Evolutionary conservation across 2,329 filamentous ascomycete species (phyloP).

Genomic region (Plectosphaerella sp.): DNA sequence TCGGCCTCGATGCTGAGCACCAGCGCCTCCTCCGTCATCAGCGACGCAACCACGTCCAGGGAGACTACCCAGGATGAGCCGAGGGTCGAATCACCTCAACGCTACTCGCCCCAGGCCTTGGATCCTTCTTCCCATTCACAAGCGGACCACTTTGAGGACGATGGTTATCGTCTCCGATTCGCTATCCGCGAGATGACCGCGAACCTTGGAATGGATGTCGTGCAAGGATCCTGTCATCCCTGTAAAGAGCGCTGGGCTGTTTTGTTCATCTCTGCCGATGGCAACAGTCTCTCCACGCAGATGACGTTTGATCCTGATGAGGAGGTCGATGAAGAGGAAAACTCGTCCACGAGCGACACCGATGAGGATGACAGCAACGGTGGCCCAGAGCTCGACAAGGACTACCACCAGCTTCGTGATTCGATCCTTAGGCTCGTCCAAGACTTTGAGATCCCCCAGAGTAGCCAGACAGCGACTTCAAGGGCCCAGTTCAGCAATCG

Average conservation of each 20-base stretch:
- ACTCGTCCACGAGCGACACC: conserved; percentile 55
- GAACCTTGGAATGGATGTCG: conserved; percentile 56
- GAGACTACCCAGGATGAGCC: conserved; percentile 59
- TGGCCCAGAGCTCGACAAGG: conserved; percentile 64
- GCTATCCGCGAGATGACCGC: conserved; percentile 69
- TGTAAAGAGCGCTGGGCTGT: conserved; percentile 82
- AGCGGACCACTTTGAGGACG: conserved; percentile 54
- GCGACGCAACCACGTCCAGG: conserved; percentile 62
- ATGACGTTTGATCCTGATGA: conserved; percentile 70
- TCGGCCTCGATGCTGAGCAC: conserved; percentile 68
- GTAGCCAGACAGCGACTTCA: conserved; percentile 53
- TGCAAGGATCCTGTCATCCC: conserved; percentile 68
- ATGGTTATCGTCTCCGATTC: conserved; percentile 60
- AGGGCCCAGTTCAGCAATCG: conserved; percentile 68
- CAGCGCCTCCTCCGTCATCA: conserved; percentile 67
- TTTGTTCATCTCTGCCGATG: conserved; percentile 71
- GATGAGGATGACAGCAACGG: conserved; percentile 60
- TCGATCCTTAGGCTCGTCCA: conserved; percentile 77
- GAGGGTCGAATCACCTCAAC: conserved; percentile 41
- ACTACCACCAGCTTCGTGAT: conserved; percentile 76
- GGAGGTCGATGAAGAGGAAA: conserved; percentile 59
- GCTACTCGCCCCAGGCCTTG: conserved; percentile 49
- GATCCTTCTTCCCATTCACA: conserved; percentile 39
- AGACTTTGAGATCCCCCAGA: conserved; percentile 75
- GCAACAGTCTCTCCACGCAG: conserved; percentile 62